A percentile compares a stretch with the other conserved stretches of the same genome.
Evolutionary conservation across 2,329 filamentous ascomycete species (phyloP).

Genomic region (Xylogone sp.): DNA sequence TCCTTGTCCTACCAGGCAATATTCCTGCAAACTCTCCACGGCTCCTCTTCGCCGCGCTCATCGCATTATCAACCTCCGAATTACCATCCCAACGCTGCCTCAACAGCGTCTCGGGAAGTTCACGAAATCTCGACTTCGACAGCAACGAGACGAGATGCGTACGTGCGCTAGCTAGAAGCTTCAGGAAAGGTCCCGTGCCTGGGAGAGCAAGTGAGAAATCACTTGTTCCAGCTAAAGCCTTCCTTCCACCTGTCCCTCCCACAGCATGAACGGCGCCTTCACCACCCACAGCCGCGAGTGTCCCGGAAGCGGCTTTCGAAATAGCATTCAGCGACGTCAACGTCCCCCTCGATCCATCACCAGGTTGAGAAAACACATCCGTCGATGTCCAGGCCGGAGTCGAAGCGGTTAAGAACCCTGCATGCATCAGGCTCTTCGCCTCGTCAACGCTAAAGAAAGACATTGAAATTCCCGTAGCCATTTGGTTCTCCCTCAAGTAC

Average conservation of each 20-base stretch:
- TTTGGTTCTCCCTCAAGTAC: constrained; percentile 49
- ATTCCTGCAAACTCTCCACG: constrained; percentile 55
- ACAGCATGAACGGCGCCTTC: constrained; percentile 59
- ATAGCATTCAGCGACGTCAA: constrained; percentile 60
- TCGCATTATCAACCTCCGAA: constrained; percentile 40
- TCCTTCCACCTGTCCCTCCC: constrained; percentile 38
- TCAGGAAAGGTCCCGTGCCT: constrained; percentile 63
- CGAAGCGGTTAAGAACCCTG: constrained; percentile 62
- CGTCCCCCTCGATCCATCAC: constrained; percentile 38
- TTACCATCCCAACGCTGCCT: constrained; percentile 70
- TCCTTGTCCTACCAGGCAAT: constrained; percentile 57
- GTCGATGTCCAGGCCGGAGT: constrained; percentile 32
- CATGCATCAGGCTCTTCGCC: constrained; percentile 55
- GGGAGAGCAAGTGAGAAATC: constrained; percentile 59
- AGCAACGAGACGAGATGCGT: constrained; percentile 59
- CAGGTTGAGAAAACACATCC: constrained; percentile 37
- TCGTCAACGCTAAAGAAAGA: constrained; percentile 40
- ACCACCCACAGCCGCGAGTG: constrained; percentile 65
- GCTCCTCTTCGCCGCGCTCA: constrained; percentile 43
- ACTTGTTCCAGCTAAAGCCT: constrained; percentile 16
- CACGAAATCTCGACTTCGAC: constrained; percentile 54
- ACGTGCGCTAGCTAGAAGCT: constrained; percentile 58
- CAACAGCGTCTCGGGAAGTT: constrained; percentile 59
- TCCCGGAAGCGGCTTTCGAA: constrained; percentile 63
- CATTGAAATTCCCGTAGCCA: constrained; percentile 36